Conservation (phyloP, 225 moss, liverwort and hornwort species). For the Rhytidiadelphus loreus region DNA sequence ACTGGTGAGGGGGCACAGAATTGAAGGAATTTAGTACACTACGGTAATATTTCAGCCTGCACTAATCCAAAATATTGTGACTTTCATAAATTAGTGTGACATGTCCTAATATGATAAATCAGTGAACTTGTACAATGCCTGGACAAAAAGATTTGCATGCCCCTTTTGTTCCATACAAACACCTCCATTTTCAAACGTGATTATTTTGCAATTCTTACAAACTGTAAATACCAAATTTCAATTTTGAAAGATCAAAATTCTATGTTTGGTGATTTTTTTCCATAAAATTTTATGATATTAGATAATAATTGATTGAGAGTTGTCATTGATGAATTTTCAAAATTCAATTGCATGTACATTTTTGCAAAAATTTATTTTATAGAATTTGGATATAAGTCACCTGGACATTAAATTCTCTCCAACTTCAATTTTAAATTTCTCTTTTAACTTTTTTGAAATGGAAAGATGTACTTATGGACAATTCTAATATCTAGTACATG, state of each 20-base stretch:
- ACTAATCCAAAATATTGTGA: not conserved
- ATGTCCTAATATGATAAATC: not conserved
- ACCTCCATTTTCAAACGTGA: fast-evolving
- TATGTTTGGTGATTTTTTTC: not conserved
- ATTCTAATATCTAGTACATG: too few relatives aligned
- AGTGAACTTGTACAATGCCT: not conserved
- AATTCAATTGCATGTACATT: not conserved
- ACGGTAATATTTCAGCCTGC: too few relatives aligned
- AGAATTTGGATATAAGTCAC: fast-evolving
- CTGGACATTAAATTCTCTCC: not conserved
- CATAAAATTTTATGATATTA: not conserved
- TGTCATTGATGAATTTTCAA: not conserved
- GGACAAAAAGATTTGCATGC: not conserved
- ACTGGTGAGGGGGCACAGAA: not conserved
- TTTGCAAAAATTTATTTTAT: not conserved
- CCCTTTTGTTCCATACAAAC: not conserved
- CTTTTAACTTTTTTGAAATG: fast-evolving
- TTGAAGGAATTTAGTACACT: not conserved
- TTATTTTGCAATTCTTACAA: not conserved
- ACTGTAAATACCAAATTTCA: not conserved
- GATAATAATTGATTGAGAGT: not conserved
- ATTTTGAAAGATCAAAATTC: fast-evolving
- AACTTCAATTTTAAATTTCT: fast-evolving
- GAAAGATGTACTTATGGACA: not conserved
- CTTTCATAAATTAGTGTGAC: not conserved